phyloP scores from a whole-genome alignment of 2,329 filamentous ascomycete species.

The Colletotrichum eremochloae region DNA sequence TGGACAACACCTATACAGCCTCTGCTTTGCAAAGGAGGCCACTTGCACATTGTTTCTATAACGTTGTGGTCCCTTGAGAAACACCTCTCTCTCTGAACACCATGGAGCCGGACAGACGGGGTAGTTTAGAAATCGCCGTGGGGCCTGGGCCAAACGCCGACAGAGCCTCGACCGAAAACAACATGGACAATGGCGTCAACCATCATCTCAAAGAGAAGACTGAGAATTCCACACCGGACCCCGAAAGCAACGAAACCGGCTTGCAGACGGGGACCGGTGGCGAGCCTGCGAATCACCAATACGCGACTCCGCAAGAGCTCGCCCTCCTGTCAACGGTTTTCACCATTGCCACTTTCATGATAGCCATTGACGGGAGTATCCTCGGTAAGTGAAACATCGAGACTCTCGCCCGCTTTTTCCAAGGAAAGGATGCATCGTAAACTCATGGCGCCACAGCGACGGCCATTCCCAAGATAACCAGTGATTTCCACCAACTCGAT shows the following conservation, averaged over 20 bases:
- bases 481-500: conserved; percentile 61
- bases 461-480: conserved; percentile 64
- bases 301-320: not conserved
- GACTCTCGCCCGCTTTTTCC: too few species aligned
- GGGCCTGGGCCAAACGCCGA: too few species aligned
- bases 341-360: conserved; percentile 15
- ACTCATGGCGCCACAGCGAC: not conserved
- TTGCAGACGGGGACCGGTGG: not conserved
- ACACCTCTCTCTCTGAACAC: not conserved
- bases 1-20: not conserved
- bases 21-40: not conserved
- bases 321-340: not conserved
- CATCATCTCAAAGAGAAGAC: not conserved
- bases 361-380: conserved; percentile 14
- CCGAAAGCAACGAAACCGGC: not conserved
- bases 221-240: too few species aligned
- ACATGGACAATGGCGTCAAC: too few species aligned
- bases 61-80: not conserved
- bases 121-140: not conserved
- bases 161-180: not conserved
- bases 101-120: not conserved
- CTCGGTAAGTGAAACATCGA: not conserved
- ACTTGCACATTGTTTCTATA: not conserved
- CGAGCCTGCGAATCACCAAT: not conserved
- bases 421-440: too few species aligned